Base-by-base conservation (phyloP, 306 rosid species). In the Cucurbita ficifolia region DNA sequence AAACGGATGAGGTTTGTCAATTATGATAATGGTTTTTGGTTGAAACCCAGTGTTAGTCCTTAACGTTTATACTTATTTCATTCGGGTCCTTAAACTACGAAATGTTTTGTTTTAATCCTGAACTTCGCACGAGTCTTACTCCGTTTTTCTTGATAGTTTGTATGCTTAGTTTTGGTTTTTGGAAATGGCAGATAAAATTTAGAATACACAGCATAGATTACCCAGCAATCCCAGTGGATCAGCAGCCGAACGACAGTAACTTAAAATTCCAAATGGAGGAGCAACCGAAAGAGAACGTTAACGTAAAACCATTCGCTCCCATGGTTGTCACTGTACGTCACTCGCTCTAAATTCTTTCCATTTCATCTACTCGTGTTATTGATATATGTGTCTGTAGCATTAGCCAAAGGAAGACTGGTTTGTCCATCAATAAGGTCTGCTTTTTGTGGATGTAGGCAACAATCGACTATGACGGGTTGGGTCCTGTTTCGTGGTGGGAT, bases 271-370 rank as follows among this genome's bases (percentile, higher is more conserved):
- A 87, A 57, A 75, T 82, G 64, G 92, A 86, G 76, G 49, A 63
- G 70, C 88, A 82, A 73, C 92, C 89, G 42, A 63, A 82, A 79
- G 91, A 89, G 42, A 68, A 5, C 1, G 39, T 0, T 4, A 71
- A 50, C 22, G 8, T 80, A 85, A 60, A 88, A 86, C 87, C 97
- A 48, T 91, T 89, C 83, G 87, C 97, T 19, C 93, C 91, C 21
- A 89, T 89, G 93, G 48, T 83, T 79, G 56, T 91, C 43, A 87
- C 79, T 48, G 97, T 89, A 82, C 81, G 92, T 63, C 35, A 9
- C 33, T 80, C 63, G 59, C 63, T 81, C 73, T 45, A 18, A 45
- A 43, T 57, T 69, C 48, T 19, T 22, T 5, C 38, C 18, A 42
- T 45, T 67, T 43, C 24, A 22, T 61, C 22, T 61, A 17, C 69